Evolutionary conservation across 108 stramenopile species (phyloP).

Genomic region (Chaetoceros tenuissimus): DNA sequence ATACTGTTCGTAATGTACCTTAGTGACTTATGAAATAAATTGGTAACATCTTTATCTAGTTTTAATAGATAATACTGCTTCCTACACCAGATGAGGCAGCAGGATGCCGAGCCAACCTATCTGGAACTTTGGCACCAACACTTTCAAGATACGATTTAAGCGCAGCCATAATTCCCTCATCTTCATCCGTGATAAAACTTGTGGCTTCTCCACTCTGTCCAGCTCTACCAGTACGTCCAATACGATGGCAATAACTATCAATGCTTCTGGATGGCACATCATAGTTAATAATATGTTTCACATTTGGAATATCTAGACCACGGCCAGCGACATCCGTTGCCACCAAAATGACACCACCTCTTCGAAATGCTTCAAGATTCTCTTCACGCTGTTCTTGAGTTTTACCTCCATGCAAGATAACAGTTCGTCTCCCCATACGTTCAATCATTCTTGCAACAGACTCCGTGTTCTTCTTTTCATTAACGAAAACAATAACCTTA

Average conservation of each 20-base stretch:
- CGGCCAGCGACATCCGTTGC: constrained; percentile 97
- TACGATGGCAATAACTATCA: constrained; percentile 94
- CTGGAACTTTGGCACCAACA: constrained; percentile 67
- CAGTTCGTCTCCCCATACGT: constrained; percentile 54
- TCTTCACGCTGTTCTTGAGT: constrained; percentile 96
- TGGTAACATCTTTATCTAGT: not conserved
- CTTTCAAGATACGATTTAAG: constrained; percentile 72
- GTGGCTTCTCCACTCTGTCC: constrained; percentile 92
- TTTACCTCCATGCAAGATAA: constrained; percentile 95
- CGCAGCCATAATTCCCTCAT: constrained; percentile 86
- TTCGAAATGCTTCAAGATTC: constrained; percentile 77
- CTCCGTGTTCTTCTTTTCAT: constrained; percentile 90
- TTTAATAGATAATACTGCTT: constrained; percentile 1
- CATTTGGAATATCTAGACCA: constrained; percentile 94
- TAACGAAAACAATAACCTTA: constrained; percentile 96
- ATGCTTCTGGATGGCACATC: constrained; percentile 88
- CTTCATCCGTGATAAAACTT: constrained; percentile 88
- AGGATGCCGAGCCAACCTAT: constrained; percentile 64
- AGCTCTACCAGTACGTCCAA: constrained; percentile 97
- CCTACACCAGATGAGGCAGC: constrained; percentile 30
- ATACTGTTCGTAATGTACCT: too few species aligned
- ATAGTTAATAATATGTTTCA: constrained; percentile 94
- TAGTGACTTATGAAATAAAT: too few species aligned
- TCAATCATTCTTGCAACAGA: constrained; percentile 74
- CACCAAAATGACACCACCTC: constrained; percentile 67